These are phyloP conservation scores for Teunomyces pallodes DNA, from an alignment of 805 yeast genomes.

Conservation along the genomic window DNA sequence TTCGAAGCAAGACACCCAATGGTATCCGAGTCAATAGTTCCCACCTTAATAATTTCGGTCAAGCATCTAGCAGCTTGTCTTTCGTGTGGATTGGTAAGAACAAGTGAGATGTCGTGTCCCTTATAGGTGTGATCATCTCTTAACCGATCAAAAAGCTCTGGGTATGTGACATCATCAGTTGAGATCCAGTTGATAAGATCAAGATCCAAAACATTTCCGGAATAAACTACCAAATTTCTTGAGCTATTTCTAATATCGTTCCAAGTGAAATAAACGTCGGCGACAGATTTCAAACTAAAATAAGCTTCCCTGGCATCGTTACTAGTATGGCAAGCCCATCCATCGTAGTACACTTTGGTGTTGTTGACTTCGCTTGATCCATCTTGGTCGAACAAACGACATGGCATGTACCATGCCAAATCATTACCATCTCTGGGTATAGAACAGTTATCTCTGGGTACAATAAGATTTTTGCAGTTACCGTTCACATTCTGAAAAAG, in stretches of 20 bases:
- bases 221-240: conserved; percentile 80
- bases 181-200: conserved; percentile 74
- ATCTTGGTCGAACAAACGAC: conserved; percentile 65
- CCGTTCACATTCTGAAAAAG: conserved; percentile 91
- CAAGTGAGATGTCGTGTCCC: conserved; percentile 81
- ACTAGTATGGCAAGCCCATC: conserved; percentile 91
- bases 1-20: conserved; percentile 93
- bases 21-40: conserved; percentile 82
- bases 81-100: conserved; percentile 63
- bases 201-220: conserved; percentile 86
- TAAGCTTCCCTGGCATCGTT: conserved; percentile 64
- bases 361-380: conserved; percentile 69
- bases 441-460: conserved; percentile 62
- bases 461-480: conserved; percentile 76
- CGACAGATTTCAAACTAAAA: conserved; percentile 56
- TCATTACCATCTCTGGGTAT: conserved; percentile 65
- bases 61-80: conserved; percentile 78
- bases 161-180: conserved; percentile 66
- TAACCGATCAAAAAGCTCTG: conserved; percentile 65
- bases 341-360: conserved; percentile 63
- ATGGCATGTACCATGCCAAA: conserved; percentile 96
- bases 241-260: conserved; percentile 68
- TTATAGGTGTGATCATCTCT: conserved; percentile 50
- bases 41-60: conserved; percentile 82
- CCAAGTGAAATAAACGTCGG: conserved; percentile 89